Evolutionary conservation across 768 basidiomycete genomes (phyloP).

Genomic region (Ephemerocybe angulata): DNA sequence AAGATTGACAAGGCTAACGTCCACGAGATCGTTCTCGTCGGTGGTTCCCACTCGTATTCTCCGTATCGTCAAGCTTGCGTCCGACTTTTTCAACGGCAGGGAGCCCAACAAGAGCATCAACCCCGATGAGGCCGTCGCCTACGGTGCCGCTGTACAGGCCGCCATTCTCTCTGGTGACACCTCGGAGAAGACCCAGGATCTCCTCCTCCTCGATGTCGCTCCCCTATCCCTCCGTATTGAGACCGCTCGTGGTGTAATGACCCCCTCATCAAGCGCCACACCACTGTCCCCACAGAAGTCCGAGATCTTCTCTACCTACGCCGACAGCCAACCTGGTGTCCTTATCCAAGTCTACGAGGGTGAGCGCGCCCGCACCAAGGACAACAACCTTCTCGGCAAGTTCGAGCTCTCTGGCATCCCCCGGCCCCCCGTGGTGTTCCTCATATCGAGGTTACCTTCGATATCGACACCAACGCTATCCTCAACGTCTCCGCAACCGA

Average conservation of each 20-base stretch:
- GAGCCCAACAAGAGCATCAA: constrained; percentile 99
- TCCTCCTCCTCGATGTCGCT: constrained; percentile 9
- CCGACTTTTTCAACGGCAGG: constrained; percentile 97
- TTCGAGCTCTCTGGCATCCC: constrained; percentile 10
- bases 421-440: constrained; percentile 62
- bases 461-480: no score
- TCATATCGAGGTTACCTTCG: constrained; percentile 76
- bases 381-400: constrained; percentile 11
- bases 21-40: constrained; percentile 94
- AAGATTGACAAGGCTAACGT: constrained; percentile 95
- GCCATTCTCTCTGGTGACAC: constrained; percentile 96
- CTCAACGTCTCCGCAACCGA: no score
- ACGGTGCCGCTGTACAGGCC: constrained; percentile 97
- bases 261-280: constrained; percentile 10
- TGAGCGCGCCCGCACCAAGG: constrained; percentile 7
- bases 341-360: constrained; percentile 13
- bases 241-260: constrained; percentile 9
- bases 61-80: constrained; percentile 92
- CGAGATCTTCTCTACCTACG: constrained; percentile 11
- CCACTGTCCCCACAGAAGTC: constrained; percentile 8
- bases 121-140: constrained; percentile 97
- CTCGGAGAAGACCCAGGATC: constrained; percentile 42
- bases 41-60: constrained; percentile 98
- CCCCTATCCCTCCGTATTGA: constrained; percentile 11
- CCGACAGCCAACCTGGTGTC: constrained; percentile 10